Percentiles rank a stretch among this genome's conserved stretches.
These are phyloP conservation scores for Yarrowia hollandica DNA, from an alignment of 805 yeast species.

Conservation along the genomic window DNA sequence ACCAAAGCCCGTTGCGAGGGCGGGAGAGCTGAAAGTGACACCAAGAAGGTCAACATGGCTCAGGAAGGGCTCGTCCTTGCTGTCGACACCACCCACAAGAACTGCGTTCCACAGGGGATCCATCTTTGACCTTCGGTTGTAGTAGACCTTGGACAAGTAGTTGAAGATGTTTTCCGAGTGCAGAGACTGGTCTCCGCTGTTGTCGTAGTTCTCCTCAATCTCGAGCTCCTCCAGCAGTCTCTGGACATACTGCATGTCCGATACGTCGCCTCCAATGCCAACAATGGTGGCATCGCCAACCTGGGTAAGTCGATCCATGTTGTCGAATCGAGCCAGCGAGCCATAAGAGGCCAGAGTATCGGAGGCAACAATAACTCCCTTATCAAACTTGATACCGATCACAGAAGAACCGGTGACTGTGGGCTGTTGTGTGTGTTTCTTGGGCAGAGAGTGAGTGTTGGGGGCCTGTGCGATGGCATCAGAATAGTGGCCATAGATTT, in stretches of 20 bases:
- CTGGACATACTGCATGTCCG: constrained; percentile 85
- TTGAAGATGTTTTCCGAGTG: constrained; percentile 88
- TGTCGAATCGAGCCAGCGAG: constrained; percentile 79
- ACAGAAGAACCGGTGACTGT: constrained; percentile 96
- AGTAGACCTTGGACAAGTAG: constrained; percentile 79
- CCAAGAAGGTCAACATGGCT: constrained; percentile 90
- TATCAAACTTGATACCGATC: constrained; percentile 81
- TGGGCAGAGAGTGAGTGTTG: constrained; percentile 53
- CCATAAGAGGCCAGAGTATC: constrained; percentile 93
- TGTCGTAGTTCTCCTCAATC: constrained; percentile 76
- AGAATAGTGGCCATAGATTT: constrained; percentile 76
- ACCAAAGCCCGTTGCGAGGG: constrained; percentile 96
- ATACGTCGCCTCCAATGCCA: constrained; percentile 91
- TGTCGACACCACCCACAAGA: constrained; percentile 85
- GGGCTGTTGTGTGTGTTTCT: constrained; percentile 88
- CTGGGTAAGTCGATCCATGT: constrained; percentile 78
- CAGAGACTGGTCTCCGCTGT: constrained; percentile 57
- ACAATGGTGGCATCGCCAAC: constrained; percentile 88
- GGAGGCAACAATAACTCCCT: constrained; percentile 92
- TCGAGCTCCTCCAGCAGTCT: constrained; percentile 75
- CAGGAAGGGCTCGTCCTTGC: constrained; percentile 67
- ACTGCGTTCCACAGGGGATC: constrained; percentile 95
- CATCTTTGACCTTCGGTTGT: constrained; percentile 86
- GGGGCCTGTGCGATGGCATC: constrained; percentile 59
- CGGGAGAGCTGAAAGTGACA: constrained; percentile 81